Base-by-base conservation (phyloP, 352 stramenopile species). In the Phytopythium sindhum region DNA sequence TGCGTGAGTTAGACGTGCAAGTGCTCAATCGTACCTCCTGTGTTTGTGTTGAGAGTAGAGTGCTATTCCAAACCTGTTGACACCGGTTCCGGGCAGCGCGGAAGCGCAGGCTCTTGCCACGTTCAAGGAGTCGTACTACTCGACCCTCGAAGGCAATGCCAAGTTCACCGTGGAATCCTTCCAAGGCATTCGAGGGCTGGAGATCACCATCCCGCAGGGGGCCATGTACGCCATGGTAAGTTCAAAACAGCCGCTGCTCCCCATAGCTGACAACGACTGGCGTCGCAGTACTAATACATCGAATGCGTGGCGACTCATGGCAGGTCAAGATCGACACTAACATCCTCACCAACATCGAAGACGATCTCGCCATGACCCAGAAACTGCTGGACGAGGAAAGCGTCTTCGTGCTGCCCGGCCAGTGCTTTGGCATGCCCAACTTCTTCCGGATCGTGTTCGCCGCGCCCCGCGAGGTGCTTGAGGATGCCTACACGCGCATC, bases 211-310 rank as follows among this genome's bases (percentile, higher is more conserved):
- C 17, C 90, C 96, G 1, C 84, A 98, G 59, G 96, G 96, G 12
- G 93, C 96, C 39, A 98, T 99, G 94, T 99, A 99, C 68, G 84
- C 88, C 15, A 98, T 98, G 89, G 84, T 90, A 70, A 48, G 79
- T 66, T 15, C 10, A 39, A 11, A 6, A 24, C 4, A 12, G 17
- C 23, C 35, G 11, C 5, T 35, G 12, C 9, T 53, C 4, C 26
- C 14, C 0, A 24, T 41, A 15, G 26, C 29, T 41, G 50, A 4
- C 50, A 39, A 24, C 14, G 1, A 24, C 6, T 26, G 8, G 14
- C 7, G 12, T 4, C 8, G 47, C 26, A 31, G n/a, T 15, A 6
- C 47, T 54, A 26, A 57, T 33, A 1, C 14, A 9, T 10, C 39
- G 31, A 26, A 28, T 54, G 14, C 31, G 52, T 48, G 12, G 19